These are phyloP conservation scores for Leishmania turanica DNA, from an alignment of 208 protist species.

Conservation along the genomic window DNA sequence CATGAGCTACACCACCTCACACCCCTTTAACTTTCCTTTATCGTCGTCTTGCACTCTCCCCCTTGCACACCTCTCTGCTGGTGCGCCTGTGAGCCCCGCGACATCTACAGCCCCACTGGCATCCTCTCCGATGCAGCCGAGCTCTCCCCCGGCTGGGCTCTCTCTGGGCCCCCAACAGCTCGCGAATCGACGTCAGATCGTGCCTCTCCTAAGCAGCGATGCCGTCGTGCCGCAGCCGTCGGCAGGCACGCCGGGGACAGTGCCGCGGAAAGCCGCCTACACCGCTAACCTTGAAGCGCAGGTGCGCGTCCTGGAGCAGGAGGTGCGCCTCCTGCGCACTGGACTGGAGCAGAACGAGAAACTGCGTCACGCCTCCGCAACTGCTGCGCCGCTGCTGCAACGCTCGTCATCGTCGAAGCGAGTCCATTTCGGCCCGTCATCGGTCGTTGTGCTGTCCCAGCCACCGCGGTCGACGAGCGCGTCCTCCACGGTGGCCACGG, in stretches of 20 bases:
- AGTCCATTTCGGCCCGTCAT: slow-evolving; percentile 26
- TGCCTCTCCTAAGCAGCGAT: slow-evolving; percentile 2
- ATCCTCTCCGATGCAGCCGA: neutral
- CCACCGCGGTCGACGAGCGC: neutral
- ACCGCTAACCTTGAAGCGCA: slow-evolving; percentile 54
- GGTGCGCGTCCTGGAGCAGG: slow-evolving; percentile 59
- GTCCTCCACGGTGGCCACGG: neutral
- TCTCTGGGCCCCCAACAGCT: neutral
- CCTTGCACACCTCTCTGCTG: neutral
- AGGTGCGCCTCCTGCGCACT: slow-evolving; percentile 51
- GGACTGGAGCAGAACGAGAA: slow-evolving; percentile 22
- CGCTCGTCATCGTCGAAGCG: slow-evolving; percentile 4
- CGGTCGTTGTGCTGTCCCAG: neutral
- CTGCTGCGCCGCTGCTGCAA: neutral
- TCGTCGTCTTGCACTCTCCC: neutral
- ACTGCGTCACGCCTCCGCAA: slow-evolving; percentile 2
- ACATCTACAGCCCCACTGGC: neutral
- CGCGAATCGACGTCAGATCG: neutral
- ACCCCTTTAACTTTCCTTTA: neutral
- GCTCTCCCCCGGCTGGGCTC: neutral
- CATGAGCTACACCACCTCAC: neutral
- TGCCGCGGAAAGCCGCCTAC: slow-evolving; percentile 5
- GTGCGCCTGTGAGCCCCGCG: neutral
- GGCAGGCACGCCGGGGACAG: neutral
- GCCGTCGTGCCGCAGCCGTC: neutral